Conservation (phyloP, 768 basidiomycete genomes). For the Mycena kentingensis region DNA sequence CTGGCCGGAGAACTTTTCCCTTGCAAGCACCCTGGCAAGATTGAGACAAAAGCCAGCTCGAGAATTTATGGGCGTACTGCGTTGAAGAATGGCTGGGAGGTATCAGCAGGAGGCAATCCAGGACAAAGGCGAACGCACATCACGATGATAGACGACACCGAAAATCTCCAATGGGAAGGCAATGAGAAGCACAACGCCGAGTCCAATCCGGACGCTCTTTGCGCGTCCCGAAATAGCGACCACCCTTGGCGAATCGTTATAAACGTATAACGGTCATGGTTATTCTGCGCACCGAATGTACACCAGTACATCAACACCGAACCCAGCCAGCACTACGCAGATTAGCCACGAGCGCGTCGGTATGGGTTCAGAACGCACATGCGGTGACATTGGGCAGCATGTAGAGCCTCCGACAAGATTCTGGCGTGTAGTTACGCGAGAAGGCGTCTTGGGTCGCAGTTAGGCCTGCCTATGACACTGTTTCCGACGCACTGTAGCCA, state of each 20-base stretch:
- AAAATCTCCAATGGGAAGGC: conserved; percentile 15
- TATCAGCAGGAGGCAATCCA: neutral
- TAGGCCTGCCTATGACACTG: neutral
- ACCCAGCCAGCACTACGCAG: conserved; percentile 9
- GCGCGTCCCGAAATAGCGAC: conserved; percentile 9
- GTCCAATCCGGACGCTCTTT: conserved; percentile 3
- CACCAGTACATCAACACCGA: conserved; percentile 10
- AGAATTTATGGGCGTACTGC: neutral
- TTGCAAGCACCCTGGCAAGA: conserved; percentile 4
- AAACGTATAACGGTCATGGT: neutral
- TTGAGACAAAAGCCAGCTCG: neutral
- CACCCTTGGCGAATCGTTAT: neutral
- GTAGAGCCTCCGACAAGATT: conserved; percentile 5
- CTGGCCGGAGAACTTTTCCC: conserved; percentile 1
- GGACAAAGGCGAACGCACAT: conserved; percentile 1
- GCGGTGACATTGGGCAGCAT: conserved; percentile 16
- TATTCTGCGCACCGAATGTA: conserved; percentile 4
- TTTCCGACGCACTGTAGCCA: neutral
- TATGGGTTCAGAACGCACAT: neutral
- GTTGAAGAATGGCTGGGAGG: conserved; percentile 5
- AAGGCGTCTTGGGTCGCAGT: conserved; percentile 1
- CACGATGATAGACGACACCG: conserved; percentile 15
- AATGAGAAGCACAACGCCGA: conserved; percentile 5
- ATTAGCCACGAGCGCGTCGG: neutral
- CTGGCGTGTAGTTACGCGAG: neutral